Conservation (phyloP, 129 eudicot species). For the Chrysanthemum seticuspe region DNA sequence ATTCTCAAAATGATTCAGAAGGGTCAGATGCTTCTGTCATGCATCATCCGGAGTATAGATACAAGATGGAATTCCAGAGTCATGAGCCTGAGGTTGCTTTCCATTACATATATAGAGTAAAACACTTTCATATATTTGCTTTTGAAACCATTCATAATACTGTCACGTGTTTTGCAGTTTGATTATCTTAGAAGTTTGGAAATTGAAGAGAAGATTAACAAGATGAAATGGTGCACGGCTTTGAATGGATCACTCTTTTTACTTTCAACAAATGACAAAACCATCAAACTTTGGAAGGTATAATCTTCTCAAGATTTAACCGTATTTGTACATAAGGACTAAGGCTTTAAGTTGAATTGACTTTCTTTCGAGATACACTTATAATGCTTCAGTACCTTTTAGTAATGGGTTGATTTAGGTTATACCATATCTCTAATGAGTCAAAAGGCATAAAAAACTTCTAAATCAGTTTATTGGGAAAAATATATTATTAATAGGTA, state of each 20-base stretch:
- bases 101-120: not conserved
- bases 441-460: not conserved
- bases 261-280: constrained; percentile 86
- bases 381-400: not conserved
- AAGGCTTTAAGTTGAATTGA: not conserved
- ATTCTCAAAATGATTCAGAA: constrained; percentile 43
- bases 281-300: constrained; percentile 93
- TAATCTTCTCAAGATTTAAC: constrained; percentile 19
- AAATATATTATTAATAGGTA: not conserved
- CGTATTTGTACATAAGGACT: not conserved
- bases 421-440: not conserved
- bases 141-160: constrained; percentile 20
- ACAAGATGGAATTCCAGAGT: constrained; percentile 89
- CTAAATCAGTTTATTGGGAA: not conserved
- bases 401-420: not conserved
- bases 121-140: not conserved
- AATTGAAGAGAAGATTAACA: constrained; percentile 82
- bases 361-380: not conserved
- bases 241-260: constrained; percentile 61
- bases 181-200: constrained; percentile 84
- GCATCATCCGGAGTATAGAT: constrained; percentile 64
- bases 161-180: constrained; percentile 49
- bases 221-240: constrained; percentile 68
- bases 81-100: constrained; percentile 81
- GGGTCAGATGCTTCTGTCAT: constrained; percentile 28